Conservation (phyloP, 1,139 yeast species). For the Hansenula sp. region DNA sequence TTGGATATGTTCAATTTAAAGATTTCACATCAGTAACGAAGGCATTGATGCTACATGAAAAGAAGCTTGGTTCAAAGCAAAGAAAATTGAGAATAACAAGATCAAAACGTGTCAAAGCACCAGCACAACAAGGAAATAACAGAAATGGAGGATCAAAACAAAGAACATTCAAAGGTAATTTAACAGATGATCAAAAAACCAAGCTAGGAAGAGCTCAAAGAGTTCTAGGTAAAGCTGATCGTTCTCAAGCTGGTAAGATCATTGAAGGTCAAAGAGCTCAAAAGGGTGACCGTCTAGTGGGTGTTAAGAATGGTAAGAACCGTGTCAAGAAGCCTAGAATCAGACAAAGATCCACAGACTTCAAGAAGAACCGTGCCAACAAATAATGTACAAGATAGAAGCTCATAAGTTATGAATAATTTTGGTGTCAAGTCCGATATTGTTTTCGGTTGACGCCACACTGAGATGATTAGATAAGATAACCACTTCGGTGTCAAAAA, state of each 20-base stretch:
- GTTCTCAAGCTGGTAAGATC: slow-evolving; percentile 54
- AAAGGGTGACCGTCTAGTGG: slow-evolving; percentile 58
- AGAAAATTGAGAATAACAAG: slow-evolving; percentile 78
- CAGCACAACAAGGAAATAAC: slow-evolving; percentile 4
- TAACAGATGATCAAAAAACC: slow-evolving; percentile 66
- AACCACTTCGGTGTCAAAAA: not conserved
- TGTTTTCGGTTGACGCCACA: not conserved
- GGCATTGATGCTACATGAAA: slow-evolving; percentile 74
- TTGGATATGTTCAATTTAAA: slow-evolving; percentile 89
- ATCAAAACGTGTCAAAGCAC: slow-evolving; percentile 53
- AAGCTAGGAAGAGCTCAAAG: slow-evolving; percentile 75
- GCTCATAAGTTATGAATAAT: not conserved
- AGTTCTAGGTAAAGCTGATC: slow-evolving; percentile 70
- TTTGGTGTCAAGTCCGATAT: not conserved
- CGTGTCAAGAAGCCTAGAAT: slow-evolving; percentile 54
- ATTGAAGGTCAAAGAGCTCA: slow-evolving; percentile 82
- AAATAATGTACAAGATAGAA: not conserved
- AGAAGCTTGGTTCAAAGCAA: slow-evolving; percentile 39
- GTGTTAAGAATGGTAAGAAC: slow-evolving; percentile 51
- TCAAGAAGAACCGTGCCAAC: slow-evolving; percentile 15
- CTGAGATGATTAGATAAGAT: not conserved
- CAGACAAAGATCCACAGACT: slow-evolving; percentile 23
- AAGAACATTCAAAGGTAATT: slow-evolving; percentile 21
- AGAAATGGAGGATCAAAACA: not conserved
- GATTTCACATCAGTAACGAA: slow-evolving; percentile 79